These are phyloP conservation scores for Cryptococcus hybrid DNA, from an alignment of 1,284 basidiomycete species.

Conservation along the genomic window DNA sequence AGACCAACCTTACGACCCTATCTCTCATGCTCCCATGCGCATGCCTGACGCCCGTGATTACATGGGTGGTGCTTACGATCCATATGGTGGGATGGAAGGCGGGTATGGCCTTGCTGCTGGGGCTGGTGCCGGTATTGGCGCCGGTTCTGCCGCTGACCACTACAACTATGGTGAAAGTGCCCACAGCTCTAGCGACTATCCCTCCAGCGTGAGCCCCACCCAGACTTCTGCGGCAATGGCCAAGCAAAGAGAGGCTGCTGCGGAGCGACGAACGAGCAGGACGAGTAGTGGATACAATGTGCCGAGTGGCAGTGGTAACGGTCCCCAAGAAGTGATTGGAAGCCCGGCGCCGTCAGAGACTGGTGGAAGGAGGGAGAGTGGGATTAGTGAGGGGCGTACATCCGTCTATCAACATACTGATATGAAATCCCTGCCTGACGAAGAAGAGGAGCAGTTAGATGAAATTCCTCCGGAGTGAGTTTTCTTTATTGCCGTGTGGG, in stretches of 20 bases:
- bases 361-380: constrained; percentile 22
- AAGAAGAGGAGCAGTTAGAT: constrained; percentile 13
- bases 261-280: constrained; percentile 21
- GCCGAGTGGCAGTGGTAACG: constrained; percentile 5
- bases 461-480: constrained; percentile 47
- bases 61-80: constrained; percentile 16
- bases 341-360: constrained; percentile 8
- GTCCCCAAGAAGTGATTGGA: constrained; percentile 7
- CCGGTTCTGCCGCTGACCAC: constrained; percentile 5
- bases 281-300: constrained; percentile 12
- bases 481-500: background rate
- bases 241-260: constrained; percentile 37
- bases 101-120: constrained; percentile 27
- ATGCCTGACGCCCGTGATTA: constrained; percentile 46
- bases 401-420: constrained; percentile 41
- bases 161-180: constrained; percentile 16
- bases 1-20: constrained; percentile 20
- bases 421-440: constrained; percentile 24
- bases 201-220: constrained; percentile 5
- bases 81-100: constrained; percentile 24
- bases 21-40: constrained; percentile 27
- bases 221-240: constrained; percentile 26
- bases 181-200: constrained; percentile 4
- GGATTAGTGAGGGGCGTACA: constrained; percentile 17
- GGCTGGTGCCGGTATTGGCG: constrained; percentile 20